Evolutionary conservation across 257 asterid genomes (phyloP), one percentile per base, ranked within the genome.

Genomic region (Solanum stenotomum): DNA sequence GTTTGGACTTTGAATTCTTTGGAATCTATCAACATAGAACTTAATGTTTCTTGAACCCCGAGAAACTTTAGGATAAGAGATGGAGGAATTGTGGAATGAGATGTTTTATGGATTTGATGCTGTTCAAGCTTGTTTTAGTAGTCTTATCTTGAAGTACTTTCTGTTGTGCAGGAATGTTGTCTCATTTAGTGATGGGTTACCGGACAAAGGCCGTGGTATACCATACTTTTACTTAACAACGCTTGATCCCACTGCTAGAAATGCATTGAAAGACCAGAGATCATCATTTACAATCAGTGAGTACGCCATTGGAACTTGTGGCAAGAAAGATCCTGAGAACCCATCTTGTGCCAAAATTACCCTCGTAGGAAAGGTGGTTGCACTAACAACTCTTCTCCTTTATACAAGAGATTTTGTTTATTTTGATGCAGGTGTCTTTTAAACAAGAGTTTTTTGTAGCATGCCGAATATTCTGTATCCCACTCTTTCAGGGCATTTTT

Each of bases 201-300:
- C 96, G 1, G 93, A 89, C 70, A 90, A 95, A 84, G 96, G 98
- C 23, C 90, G 87, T 82, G 99, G 98, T 59, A 86, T 94, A 86
- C 99, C 99, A 10, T 96, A 94, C 90, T 96, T 96, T 92, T 96
- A 96, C 90, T 91, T 96, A 85, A 96, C 98, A 7, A 88, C 94
- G 35, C 98, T 96, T 15, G 98, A 96, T 89, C 99, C 99, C 12
- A 95, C 98, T 4, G 98, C 99, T 31, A 90, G 93, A 4, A 89
- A 96, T 85, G 99, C 98, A 67, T 84, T 93, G 88, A 92, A 92
- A 67, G 98, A 96, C 77, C 92, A 90, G 85, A 90, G 99, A 85
- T 90, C 99, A 75, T 95, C 98, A 89, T 91, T 96, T 70, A 92
- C 99, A 0, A 59, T 95, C 77, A 95, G 98, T 71, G 99, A 96